Percentiles rank a stretch among this genome's conserved stretches.
Conservation (phyloP, 2,329 filamentous ascomycete genomes). For the Trichoderma pleuroti region DNA sequence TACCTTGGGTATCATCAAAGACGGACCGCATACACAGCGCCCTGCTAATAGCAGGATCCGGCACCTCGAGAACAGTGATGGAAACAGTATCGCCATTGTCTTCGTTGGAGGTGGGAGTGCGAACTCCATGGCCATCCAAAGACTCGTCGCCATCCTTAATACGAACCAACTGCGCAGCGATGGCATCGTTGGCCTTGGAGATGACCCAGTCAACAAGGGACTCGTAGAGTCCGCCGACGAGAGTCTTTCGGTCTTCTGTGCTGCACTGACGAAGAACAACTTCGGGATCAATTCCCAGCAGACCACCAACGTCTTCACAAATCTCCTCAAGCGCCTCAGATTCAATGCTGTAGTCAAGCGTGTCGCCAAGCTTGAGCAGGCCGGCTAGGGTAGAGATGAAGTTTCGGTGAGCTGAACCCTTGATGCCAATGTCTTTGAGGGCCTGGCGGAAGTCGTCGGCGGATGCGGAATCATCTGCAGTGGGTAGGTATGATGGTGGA, state of each 20-base stretch:
- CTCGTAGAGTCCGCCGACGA: slow-evolving; percentile 88
- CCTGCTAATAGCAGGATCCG: slow-evolving; percentile 75
- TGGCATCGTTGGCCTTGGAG: slow-evolving; percentile 79
- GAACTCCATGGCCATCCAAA: slow-evolving; percentile 57
- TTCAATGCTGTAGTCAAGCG: slow-evolving; percentile 78
- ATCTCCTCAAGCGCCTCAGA: slow-evolving; percentile 79
- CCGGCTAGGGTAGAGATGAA: slow-evolving; percentile 84
- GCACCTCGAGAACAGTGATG: slow-evolving; percentile 84
- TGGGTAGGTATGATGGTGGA: slow-evolving; percentile 83
- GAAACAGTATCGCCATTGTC: slow-evolving; percentile 80
- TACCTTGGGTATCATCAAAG: slow-evolving; percentile 88
- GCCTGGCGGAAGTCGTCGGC: slow-evolving; percentile 89
- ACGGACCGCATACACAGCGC: slow-evolving; percentile 84
- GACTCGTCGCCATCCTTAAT: slow-evolving; percentile 65
- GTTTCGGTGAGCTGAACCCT: slow-evolving; percentile 75
- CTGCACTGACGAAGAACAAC: slow-evolving; percentile 73
- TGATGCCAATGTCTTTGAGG: slow-evolving; percentile 89
- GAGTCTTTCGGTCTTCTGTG: slow-evolving; percentile 76
- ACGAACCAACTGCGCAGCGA: slow-evolving; percentile 68
- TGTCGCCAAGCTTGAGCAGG: slow-evolving; percentile 87
- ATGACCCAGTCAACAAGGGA: slow-evolving; percentile 94
- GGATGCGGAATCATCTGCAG: slow-evolving; percentile 85
- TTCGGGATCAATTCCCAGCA: slow-evolving; percentile 84
- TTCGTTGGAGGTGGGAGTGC: slow-evolving; percentile 65
- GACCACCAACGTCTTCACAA: slow-evolving; percentile 83